Conservation (phyloP, 352 stramenopile genomes). For the Peronosclerospora sorghi region DNA sequence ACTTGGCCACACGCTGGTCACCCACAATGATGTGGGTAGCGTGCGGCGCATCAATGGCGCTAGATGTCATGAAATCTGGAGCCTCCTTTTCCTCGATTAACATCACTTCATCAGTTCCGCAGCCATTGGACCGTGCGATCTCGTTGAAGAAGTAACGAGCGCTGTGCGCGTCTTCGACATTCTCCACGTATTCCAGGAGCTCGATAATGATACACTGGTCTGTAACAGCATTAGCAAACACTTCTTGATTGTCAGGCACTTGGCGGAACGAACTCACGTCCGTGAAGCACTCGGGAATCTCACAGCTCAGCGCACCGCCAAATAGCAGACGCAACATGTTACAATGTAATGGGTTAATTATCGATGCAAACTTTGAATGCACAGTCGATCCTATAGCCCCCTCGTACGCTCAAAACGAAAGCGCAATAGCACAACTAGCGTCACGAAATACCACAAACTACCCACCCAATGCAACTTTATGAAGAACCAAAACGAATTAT, state of each 20-base stretch:
- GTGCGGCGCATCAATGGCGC: conserved; percentile 27
- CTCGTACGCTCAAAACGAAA: too few species aligned
- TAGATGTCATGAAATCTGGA: conserved; percentile 12
- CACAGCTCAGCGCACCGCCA: conserved; percentile 60
- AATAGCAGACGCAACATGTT: conserved; percentile 36
- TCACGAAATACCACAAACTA: too few species aligned
- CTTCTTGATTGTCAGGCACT: conserved; percentile 82
- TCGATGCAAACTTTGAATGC: too few species aligned
- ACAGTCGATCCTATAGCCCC: too few species aligned
- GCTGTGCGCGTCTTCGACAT: conserved; percentile 33
- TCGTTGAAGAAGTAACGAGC: conserved; percentile 79
- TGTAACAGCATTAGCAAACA: conserved; percentile 70
- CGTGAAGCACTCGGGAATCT: conserved; percentile 56
- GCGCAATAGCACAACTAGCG: too few species aligned
- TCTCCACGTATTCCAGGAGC: conserved; percentile 56
- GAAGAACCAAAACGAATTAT: too few species aligned
- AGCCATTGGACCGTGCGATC: conserved; percentile 72
- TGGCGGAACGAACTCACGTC: conserved; percentile 81
- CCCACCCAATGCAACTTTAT: too few species aligned
- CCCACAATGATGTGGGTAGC: conserved; percentile 43
- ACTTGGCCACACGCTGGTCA: conserved; percentile 77
- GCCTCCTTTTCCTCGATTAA: conserved; percentile 31
- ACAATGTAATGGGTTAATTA: too few species aligned
- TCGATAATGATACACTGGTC: conserved; percentile 81
- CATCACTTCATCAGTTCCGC: conserved; percentile 42